These are phyloP conservation scores for Penicillium lagena DNA, from an alignment of 495 filamentous ascomycete genomes.

Conservation along the genomic window DNA sequence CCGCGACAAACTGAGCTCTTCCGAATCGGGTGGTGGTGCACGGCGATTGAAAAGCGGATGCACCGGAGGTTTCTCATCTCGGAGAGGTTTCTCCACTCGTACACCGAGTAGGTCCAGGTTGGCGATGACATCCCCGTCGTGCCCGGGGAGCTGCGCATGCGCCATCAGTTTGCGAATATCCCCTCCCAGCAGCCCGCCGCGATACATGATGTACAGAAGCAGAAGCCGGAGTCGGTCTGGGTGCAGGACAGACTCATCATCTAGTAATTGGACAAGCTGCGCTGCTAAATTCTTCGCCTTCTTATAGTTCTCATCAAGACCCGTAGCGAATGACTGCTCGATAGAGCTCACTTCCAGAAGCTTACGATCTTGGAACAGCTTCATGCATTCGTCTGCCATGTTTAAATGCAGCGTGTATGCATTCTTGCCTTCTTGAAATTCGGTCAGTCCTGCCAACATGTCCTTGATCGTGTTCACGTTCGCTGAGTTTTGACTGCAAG, in stretches of 20 bases:
- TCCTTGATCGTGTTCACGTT: constrained; percentile 91
- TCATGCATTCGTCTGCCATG: constrained; percentile 99
- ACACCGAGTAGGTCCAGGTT: constrained; percentile 83
- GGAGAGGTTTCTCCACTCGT: constrained; percentile 64
- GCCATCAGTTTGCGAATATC: constrained; percentile 80
- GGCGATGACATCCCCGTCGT: constrained; percentile 63
- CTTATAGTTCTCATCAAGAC: constrained; percentile 85
- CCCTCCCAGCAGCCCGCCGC: constrained; percentile 79
- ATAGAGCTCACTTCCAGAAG: constrained; percentile 79
- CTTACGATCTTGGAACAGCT: constrained; percentile 75
- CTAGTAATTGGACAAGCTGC: constrained; percentile 76
- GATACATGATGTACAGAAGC: constrained; percentile 77
- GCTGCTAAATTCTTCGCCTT: constrained; percentile 86
- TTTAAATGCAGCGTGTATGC: constrained; percentile 90
- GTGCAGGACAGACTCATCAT: constrained; percentile 63
- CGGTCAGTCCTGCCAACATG: constrained; percentile 90
- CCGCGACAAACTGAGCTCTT: constrained; percentile 47
- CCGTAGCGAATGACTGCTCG: constrained; percentile 83
- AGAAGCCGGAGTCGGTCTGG: constrained; percentile 80
- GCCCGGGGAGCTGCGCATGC: constrained; percentile 70
- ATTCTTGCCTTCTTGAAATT: constrained; percentile 92
- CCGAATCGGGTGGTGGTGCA: constrained; percentile 36
- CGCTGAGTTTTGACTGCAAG: constrained; percentile 46
- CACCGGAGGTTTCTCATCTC: constrained; percentile 60
- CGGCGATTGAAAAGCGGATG: constrained; percentile 64